Base-by-base conservation (phyloP, 2,329 filamentous ascomycete genomes). In the Fusarium proliferatum region DNA sequence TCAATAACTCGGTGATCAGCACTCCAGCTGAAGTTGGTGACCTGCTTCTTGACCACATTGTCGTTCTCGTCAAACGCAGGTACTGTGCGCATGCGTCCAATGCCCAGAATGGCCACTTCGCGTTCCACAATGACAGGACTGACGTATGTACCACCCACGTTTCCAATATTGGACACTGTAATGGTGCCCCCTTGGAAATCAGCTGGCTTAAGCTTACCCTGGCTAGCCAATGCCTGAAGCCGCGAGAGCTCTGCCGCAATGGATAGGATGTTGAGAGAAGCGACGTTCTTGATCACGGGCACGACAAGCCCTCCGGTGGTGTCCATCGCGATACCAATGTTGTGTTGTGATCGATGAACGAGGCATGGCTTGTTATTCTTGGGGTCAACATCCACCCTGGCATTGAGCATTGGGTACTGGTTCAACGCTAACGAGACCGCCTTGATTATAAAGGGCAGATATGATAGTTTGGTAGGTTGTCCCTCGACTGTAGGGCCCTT, bases 251-350 rank as follows among this genome's bases (percentile, higher is more conserved):
- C 94, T 23, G 88, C 84, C 2, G 95, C 93, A 68, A 99, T 93
- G 53, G 92, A 89, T 42, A 92, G 83, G 76, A 99, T 92, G 79
- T 91, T 96, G 74, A 92, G 90, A 26, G 87, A 86, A 69, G 92
- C 92, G 48, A 97, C 94, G 80, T 97, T 91, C 80, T 92, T 94
- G 81, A 99, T 90, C 51, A 98, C 96, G 3, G 96, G 96, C 7
- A 99, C 96, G 13, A 99, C 84, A 2, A 99, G 90, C 6, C 96
- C 96, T 11, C 88, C 86, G 0, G 96, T 94, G 2, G 96, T 97
- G 82, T 99, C 96, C 88, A 99, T 96, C 64, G 96, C 96, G 39
- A 99, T 88, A 69, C 96, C 96, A 70, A 99, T 96, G 83, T 99
- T 97, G 87, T 99, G 96, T 79, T 93, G 91, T 60, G 90, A 89